A percentile compares a stretch with the other conserved stretches of the same genome.
phyloP scores from a whole-genome alignment of 2,329 filamentous ascomycete genomes.

The Botrytis fragariae region DNA sequence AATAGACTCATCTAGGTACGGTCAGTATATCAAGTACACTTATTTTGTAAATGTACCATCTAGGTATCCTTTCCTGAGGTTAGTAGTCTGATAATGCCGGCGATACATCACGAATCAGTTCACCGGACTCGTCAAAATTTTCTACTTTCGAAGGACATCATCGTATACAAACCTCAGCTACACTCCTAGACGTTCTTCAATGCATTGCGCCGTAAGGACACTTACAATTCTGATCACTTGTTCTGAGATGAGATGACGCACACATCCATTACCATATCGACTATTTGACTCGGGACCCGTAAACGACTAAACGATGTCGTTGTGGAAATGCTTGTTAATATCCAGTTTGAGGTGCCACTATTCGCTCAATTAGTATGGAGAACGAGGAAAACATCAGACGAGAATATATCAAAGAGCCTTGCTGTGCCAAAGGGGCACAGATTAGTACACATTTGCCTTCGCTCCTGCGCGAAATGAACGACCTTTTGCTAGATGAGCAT shows the following conservation, averaged over 20 bases:
- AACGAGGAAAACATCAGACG: not conserved
- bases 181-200: not conserved
- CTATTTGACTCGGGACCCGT: not conserved
- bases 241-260: constrained; percentile 6
- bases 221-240: constrained; percentile 13
- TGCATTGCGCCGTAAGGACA: constrained; percentile 5
- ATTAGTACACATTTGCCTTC: not conserved
- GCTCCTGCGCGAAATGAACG: not conserved
- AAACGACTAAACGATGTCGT: not conserved
- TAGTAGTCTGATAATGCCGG: not conserved
- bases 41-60: not conserved
- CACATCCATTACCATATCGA: not conserved
- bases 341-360: not conserved
- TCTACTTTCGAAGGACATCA: not conserved
- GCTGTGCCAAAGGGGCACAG: constrained; percentile 11
- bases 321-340: not conserved
- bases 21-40: not conserved
- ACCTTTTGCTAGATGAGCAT: not conserved
- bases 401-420: constrained; percentile 9
- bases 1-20: not conserved
- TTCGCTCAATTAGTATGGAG: not conserved
- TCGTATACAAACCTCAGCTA: not conserved
- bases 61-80: not conserved
- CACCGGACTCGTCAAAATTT: not conserved
- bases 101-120: not conserved